Evolutionary conservation across 2,329 filamentous ascomycete genomes (phyloP).

Genomic region (Diaporthe ilicicola): DNA sequence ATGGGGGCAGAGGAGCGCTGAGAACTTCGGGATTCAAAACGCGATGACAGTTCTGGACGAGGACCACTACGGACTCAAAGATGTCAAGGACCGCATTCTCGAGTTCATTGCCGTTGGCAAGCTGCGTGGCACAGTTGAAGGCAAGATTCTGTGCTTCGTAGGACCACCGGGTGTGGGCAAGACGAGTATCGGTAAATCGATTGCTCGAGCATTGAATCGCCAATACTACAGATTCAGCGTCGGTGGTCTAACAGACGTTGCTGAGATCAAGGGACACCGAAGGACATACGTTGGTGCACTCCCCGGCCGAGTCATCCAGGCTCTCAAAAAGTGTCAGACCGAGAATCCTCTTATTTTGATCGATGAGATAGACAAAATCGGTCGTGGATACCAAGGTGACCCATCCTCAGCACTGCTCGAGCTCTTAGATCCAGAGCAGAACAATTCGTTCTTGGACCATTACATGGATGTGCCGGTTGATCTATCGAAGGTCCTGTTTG

Average conservation of each 20-base stretch:
- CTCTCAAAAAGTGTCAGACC: constrained; percentile 97
- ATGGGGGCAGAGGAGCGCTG: constrained; percentile 93
- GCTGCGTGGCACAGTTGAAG: constrained; percentile 94
- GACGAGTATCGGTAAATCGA: constrained; percentile 98
- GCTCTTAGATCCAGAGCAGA: constrained; percentile 95
- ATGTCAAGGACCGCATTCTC: constrained; percentile 97
- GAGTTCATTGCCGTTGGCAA: constrained; percentile 99
- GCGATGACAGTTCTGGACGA: constrained; percentile 92
- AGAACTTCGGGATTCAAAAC: constrained; percentile 96
- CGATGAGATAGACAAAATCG: constrained; percentile 98
- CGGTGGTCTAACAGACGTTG: constrained; percentile 94
- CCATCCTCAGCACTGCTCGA: constrained; percentile 94
- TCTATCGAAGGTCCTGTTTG: constrained; percentile 95
- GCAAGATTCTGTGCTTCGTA: constrained; percentile 98
- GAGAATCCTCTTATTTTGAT: constrained; percentile 97
- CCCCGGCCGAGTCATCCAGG: constrained; percentile 96
- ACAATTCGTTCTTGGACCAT: constrained; percentile 95
- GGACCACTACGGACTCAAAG: constrained; percentile 95
- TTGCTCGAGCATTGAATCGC: constrained; percentile 90
- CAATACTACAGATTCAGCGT: constrained; percentile 99
- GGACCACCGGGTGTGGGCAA: constrained; percentile 97
- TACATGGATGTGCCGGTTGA: constrained; percentile 99
- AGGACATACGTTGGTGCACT: constrained; percentile 96
- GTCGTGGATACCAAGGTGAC: constrained; percentile 94
- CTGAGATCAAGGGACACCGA: constrained; percentile 97